These are phyloP conservation scores for Elongisporangium anandrum DNA, from an alignment of 352 stramenopile species.

Conservation along the genomic window DNA sequence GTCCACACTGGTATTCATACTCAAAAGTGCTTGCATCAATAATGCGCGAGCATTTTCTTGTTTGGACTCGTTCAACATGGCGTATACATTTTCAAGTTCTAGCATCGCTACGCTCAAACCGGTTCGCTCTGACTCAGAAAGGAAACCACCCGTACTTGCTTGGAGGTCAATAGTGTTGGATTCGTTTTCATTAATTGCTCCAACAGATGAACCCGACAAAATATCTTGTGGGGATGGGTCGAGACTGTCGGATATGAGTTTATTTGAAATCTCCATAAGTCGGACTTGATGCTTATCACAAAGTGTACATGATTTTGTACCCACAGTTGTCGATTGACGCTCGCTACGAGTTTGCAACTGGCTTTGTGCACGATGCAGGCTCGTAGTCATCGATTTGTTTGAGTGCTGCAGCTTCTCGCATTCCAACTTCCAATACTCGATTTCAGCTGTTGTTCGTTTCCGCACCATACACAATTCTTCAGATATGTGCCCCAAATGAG, in stretches of 20 bases:
- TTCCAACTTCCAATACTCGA: slow-evolving; percentile 66
- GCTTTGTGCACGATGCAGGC: slow-evolving; percentile 27
- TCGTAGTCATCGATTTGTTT: slow-evolving; percentile 28
- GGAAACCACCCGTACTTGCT: not conserved
- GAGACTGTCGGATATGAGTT: slow-evolving; percentile 18
- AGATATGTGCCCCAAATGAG: slow-evolving; percentile 57
- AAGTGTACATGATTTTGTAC: slow-evolving; percentile 19
- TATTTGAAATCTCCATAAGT: slow-evolving; percentile 38
- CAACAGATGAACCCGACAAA: not conserved
- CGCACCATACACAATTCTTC: slow-evolving; percentile 64
- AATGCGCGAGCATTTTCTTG: slow-evolving; percentile 21
- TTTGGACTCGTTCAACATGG: slow-evolving; percentile 29
- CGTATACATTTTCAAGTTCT: slow-evolving; percentile 44
- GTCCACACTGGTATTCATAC: slow-evolving; percentile 8
- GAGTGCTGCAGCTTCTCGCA: slow-evolving; percentile 60
- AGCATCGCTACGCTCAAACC: slow-evolving; percentile 29
- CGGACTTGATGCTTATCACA: slow-evolving; percentile 57
- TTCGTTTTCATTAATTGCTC: slow-evolving; percentile 9
- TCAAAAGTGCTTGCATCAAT: slow-evolving; percentile 15
- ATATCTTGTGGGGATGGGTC: not conserved
- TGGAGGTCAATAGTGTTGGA: not conserved
- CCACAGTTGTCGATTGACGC: not conserved
- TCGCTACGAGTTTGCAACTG: slow-evolving; percentile 21
- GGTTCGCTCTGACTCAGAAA: slow-evolving; percentile 38
- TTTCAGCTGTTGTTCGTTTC: slow-evolving; percentile 49